These are phyloP conservation scores for Catunica adiposa DNA, from an alignment of 2,329 filamentous ascomycete species.

Conservation along the genomic window DNA sequence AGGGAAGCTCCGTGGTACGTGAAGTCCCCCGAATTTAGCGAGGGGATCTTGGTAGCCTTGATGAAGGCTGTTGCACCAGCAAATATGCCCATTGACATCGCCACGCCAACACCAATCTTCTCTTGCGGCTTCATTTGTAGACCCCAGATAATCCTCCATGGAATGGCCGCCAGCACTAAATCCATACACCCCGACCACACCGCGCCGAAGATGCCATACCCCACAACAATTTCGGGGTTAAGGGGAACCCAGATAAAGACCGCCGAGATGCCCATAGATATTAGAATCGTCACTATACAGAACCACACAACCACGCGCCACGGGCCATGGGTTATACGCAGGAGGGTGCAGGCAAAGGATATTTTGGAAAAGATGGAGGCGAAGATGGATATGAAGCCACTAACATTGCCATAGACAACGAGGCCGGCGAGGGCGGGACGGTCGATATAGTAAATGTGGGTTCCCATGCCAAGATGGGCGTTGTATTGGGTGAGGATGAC, in stretches of 20 bases:
- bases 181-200: conserved; percentile 24
- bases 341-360: conserved; percentile 20
- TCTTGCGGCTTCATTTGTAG: conserved; percentile 25
- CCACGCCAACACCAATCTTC: conserved; percentile 25
- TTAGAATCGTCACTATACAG: conserved; percentile 18
- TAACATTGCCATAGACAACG: conserved; percentile 15
- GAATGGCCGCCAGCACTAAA: conserved; percentile 25
- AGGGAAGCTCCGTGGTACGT: conserved; percentile 16
- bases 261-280: conserved; percentile 17
- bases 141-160: conserved; percentile 26
- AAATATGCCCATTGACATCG: conserved; percentile 28
- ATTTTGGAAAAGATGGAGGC: conserved; percentile 20
- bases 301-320: conserved; percentile 17
- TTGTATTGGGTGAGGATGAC: conserved; percentile 11
- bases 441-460: conserved; percentile 14
- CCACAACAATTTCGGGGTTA: neutral
- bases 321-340: conserved; percentile 17
- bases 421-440: neutral
- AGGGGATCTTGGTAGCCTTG: conserved; percentile 19
- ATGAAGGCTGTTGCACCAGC: conserved; percentile 21
- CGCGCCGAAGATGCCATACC: conserved; percentile 16
- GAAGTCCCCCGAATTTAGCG: conserved; percentile 16
- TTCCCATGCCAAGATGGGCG: conserved; percentile 14
- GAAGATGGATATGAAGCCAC: conserved; percentile 17
- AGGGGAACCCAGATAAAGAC: conserved; percentile 16